Conservation (phyloP, 1,284 basidiomycete genomes). For the Leccinum ponderosum region DNA sequence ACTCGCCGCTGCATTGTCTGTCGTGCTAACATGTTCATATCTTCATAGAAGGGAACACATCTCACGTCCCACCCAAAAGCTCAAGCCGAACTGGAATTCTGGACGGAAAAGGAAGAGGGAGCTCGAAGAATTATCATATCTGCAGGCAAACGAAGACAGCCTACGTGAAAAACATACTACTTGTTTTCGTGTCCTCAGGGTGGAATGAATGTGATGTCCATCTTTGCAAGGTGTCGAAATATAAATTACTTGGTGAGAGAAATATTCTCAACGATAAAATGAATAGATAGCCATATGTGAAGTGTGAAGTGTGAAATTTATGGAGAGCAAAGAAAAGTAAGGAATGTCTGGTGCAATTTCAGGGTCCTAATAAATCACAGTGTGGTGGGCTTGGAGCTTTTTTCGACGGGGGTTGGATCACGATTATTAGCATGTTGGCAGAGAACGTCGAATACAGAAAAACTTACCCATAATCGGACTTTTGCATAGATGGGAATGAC, state of each 20-base stretch:
- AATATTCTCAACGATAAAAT: constrained; percentile 11
- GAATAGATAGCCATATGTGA: constrained; percentile 4
- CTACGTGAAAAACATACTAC: constrained; percentile 18
- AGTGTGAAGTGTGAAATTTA: constrained; percentile 6
- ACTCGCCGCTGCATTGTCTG: background rate
- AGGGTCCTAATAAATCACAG: constrained; percentile 12
- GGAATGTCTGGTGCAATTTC: constrained; percentile 10
- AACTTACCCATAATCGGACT: constrained; percentile 39
- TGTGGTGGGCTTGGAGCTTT: constrained; percentile 19
- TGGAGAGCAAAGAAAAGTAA: background rate
- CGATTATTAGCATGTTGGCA: constrained; percentile 2
- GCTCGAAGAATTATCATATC: constrained; percentile 55
- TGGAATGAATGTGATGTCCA: constrained; percentile 14
- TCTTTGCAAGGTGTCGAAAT: constrained; percentile 11
- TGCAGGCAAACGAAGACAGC: constrained; percentile 34
- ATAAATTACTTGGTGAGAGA: constrained; percentile 25
- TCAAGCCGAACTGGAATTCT: constrained; percentile 58
- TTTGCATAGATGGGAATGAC: constrained; percentile 58
- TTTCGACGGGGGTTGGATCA: background rate
- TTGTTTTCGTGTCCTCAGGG: constrained; percentile 11
- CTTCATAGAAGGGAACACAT: constrained; percentile 47
- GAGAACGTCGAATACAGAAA: constrained; percentile 2
- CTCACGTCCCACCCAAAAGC: constrained; percentile 56
- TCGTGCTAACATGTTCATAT: constrained; percentile 5
- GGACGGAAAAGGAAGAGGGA: constrained; percentile 59